Evolutionary conservation across 1,284 basidiomycete genomes (phyloP), one percentile per base, ranked within the genome.

Genomic region (Veloporphyrellus conicus): DNA sequence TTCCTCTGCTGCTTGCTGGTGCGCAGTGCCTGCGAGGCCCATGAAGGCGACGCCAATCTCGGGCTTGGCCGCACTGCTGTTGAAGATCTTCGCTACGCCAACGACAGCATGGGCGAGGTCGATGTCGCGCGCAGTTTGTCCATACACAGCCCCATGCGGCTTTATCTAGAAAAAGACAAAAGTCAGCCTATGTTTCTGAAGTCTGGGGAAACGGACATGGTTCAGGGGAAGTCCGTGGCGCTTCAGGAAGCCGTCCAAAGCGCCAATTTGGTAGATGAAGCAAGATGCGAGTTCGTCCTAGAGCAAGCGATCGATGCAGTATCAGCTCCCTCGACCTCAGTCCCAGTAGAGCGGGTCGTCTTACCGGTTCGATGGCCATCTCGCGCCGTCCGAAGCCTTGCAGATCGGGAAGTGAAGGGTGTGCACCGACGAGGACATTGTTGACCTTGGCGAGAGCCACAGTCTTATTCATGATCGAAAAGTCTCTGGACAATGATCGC

Each of bases 351-450:
- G 6, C 2, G 32, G 53, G 7, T 47, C 8, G 1, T 43, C 64
- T 45, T 41, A 80, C 80, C 0, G 79, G 76, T 45, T 77, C 72
- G 43, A 83, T 74, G 0, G 68, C 68, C 78, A 84, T 82, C 55
- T 82, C 80, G 14, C 81, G 70, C 9, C 81, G 64, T 0, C 82
- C 81, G 53, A 83, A 84, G 0, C 81, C 81, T 59, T 84, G 82
- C 10, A 69, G 60, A 56, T 84, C 81, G 0, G 81, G 81, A 4
- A 83, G 68, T 10, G 79, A 79, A 0, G 81, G 81, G 54, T 84
- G 82, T 1, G 81, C 81, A 0, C 82, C 82, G 12, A 81, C 68
- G 12, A 64, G 60, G 14, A 82, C 79, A 19, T 67, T 66, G 56
- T 81, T 70, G 25, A 60, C 53, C 50, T 80, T 79, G 5, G 81